Evolutionary conservation across 345 rosid genomes (phyloP), one percentile per base, ranked within the genome.

Genomic region (Jatropha curcas): DNA sequence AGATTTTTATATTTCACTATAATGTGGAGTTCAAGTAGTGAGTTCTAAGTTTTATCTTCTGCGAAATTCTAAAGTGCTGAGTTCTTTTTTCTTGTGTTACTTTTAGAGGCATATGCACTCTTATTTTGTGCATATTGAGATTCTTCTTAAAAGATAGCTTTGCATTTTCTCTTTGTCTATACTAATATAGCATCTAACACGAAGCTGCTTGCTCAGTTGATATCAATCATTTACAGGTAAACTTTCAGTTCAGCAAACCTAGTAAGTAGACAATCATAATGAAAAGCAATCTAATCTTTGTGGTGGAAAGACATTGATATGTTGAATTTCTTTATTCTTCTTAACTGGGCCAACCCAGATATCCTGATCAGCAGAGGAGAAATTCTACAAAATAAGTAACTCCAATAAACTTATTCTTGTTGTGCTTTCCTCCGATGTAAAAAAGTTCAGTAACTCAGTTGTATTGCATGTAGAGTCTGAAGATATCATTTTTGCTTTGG

Each of bases 1-100:
- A 50, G 66, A 71, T 58, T 64, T 71, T 45, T n/a, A n/a, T 58
- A n/a, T 70, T 57, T 60, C 14, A n/a, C n/a, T 59, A 41, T 28
- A 17, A 71, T 35, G 14, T 50, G 0, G 12, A 12, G 1, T 41
- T 39, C 33, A 41, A 24, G 51, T 33, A 22, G 33, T 41, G 48
- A 41, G 9, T 39, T 63, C 67, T 45, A 60, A 34, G 45, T 34
- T 34, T 3, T 34, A 20, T 60, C 11, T 7, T 34, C 34, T 17
- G 25, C 43, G 31, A 43, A 43, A 25, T 41, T 13, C 43, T n/a
- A 33, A 34, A 12, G 10, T 62, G 48, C 12, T 8, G 27, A 53
- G 11, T 17, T n/a, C 22, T 20, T 61, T 61, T 61, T n/a, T 43
- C 7, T 37, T 3, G 4, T 37, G 8, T 37, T 37, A 37, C 7